Percentiles rank a stretch among this genome's conserved stretches.
These are phyloP conservation scores for Cercospora sesami DNA, from an alignment of 2,329 filamentous ascomycete genomes.

Conservation along the genomic window DNA sequence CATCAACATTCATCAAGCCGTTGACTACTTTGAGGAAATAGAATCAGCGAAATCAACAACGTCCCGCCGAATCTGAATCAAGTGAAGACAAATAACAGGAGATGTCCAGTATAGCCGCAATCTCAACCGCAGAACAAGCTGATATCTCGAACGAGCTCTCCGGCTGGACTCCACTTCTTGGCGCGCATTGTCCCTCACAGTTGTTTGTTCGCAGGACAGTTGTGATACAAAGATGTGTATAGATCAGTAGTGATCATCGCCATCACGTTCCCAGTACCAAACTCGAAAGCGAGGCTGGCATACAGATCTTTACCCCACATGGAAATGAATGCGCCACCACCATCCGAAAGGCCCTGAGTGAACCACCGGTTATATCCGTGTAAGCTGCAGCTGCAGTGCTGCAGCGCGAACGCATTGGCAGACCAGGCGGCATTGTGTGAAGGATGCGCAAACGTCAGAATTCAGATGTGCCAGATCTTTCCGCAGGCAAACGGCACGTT, in stretches of 20 bases:
- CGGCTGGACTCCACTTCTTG: not conserved
- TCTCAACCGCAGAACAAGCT: not conserved
- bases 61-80: not conserved
- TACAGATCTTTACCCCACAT: not conserved
- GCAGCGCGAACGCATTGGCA: not conserved
- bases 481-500: not conserved
- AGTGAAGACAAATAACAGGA: not conserved
- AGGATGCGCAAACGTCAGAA: slow-evolving; percentile 9
- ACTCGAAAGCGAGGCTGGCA: not conserved
- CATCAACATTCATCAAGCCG: not conserved
- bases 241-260: not conserved
- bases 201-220: not conserved
- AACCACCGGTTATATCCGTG: not conserved
- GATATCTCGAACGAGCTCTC: not conserved
- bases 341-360: not conserved
- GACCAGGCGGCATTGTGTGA: not conserved
- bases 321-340: not conserved
- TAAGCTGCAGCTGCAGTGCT: slow-evolving; percentile 5
- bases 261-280: not conserved
- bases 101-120: not conserved
- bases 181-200: not conserved
- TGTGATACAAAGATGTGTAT: not conserved
- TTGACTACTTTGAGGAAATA: not conserved
- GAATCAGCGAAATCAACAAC: not conserved
- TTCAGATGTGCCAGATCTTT: not conserved